These are phyloP conservation scores for Salvia miltiorrhiza DNA, from an alignment of 257 asterid species.

Conservation along the genomic window DNA sequence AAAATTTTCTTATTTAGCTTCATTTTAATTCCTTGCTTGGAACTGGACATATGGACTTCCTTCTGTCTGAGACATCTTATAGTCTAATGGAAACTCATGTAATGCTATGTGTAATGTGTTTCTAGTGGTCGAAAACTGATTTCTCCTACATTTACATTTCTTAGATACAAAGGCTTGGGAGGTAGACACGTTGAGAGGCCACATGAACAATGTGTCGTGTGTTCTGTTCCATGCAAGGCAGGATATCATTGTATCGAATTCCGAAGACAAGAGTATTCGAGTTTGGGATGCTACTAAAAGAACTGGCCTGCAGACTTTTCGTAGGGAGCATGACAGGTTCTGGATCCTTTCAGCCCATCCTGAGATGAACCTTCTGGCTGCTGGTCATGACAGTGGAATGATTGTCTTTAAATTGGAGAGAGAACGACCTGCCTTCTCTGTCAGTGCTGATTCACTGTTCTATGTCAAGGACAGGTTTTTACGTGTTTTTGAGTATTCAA, in stretches of 20 bases:
- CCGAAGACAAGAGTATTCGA: slow-evolving; percentile 96
- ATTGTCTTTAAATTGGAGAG: slow-evolving; percentile 91
- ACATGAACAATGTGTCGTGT: slow-evolving; percentile 95
- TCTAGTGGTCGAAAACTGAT: slow-evolving; percentile 8
- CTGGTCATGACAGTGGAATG: slow-evolving; percentile 99
- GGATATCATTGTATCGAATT: slow-evolving; percentile 89
- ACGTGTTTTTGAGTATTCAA: slow-evolving; percentile 80
- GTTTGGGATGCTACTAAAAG: slow-evolving; percentile 99
- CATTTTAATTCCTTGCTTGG: slow-evolving; percentile 7
- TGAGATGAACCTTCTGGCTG: slow-evolving; percentile 97
- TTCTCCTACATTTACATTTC: slow-evolving; percentile 7
- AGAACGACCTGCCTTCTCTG: slow-evolving; percentile 93
- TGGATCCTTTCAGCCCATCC: slow-evolving; percentile 98
- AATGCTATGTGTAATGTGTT: slow-evolving; percentile 7
- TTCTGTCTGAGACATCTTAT: slow-evolving; percentile 6
- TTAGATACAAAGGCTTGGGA: slow-evolving; percentile 99
- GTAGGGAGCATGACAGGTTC: slow-evolving; percentile 95
- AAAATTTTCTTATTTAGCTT: slow-evolving; percentile 8
- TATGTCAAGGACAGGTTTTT: slow-evolving; percentile 86
- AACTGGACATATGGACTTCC: neutral
- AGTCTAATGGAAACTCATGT: neutral
- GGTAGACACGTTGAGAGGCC: slow-evolving; percentile 98
- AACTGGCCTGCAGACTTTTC: slow-evolving; percentile 90
- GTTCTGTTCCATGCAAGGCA: slow-evolving; percentile 86
- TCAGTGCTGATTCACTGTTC: slow-evolving; percentile 69